Evolutionary conservation across 441 rosid species (phyloP), one percentile per base, ranked within the genome.

Genomic region (Populus hybrid): DNA sequence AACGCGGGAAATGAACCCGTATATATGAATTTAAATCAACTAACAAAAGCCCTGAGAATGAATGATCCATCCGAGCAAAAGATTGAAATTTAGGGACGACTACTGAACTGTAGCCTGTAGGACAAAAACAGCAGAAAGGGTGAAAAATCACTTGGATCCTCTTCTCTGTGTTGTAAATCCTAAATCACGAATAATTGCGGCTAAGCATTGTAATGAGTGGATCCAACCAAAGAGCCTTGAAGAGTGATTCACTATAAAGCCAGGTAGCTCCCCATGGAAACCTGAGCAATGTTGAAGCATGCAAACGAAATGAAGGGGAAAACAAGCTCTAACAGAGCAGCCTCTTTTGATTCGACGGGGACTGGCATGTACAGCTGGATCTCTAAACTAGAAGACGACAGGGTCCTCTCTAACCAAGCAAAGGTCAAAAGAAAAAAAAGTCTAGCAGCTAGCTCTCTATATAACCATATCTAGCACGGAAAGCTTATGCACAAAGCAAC

Each of bases 311-410:
- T 16, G 57, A 50, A 50, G 57, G 57, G 57, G 57, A 1, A 50
- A 50, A 11, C 24, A 50, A 64, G 81, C 81, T 80, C 30, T 59
- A 80, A 57, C 32, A 75, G 64, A 74, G 72, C 72, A 72, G 77
- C 82, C 71, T 76, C 79, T 76, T 74, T 67, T 67, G 11, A 77
- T 66, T 76, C 73, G 72, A 81, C 68, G 59, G 21, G 34, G 79
- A 83, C 79, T 72, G 75, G 57, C 61, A 76, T 80, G 76, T 85
- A 84, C 91, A 85, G 75, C 71, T 68, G 76, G 74, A 82, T 73
- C 79, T 79, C 57, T 50, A 50, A 50, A 82, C 71, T 76, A 57
- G 66, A 74, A 72, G 76, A 79, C 77, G 74, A 78, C 36, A n/a
- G 32, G 75, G 72, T 75, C 76, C 71, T 72, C 75, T 78, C 69